Evolutionary conservation across 2,329 filamentous ascomycete genomes (phyloP).

Genomic region (Monosporascus sp.): DNA sequence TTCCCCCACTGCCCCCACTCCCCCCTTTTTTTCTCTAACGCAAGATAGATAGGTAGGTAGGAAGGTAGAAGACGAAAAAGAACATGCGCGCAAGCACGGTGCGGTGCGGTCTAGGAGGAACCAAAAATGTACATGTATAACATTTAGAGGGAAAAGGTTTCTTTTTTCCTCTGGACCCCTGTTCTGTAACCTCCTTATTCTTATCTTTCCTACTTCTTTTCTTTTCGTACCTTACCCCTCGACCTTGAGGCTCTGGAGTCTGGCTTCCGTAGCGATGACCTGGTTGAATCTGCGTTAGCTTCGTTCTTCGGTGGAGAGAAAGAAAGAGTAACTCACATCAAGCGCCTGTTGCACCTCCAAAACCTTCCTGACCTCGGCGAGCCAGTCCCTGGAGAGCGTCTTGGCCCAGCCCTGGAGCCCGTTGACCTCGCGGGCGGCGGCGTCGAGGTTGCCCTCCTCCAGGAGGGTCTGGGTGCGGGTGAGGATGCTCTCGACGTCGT

Average conservation of each 20-base stretch:
- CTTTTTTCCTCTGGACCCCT: no score
- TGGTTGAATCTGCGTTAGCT: constrained; percentile 9
- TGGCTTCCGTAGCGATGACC: constrained; percentile 25
- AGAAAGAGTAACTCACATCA: constrained; percentile 53
- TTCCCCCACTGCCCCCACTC: no score
- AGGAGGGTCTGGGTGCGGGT: constrained; percentile 83
- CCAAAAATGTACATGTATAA: background rate
- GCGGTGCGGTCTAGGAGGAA: background rate
- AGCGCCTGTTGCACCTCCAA: constrained; percentile 94
- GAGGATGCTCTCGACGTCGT: constrained; percentile 91
- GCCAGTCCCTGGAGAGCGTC: constrained; percentile 89
- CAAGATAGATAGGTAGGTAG: background rate
- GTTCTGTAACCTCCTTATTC: no score
- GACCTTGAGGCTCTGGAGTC: constrained; percentile 23
- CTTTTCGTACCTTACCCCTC: background rate
- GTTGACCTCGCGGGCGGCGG: constrained; percentile 92
- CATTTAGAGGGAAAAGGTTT: background rate
- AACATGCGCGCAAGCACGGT: no score
- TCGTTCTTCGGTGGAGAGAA: background rate
- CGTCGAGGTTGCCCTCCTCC: constrained; percentile 89
- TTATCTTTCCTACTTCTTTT: no score
- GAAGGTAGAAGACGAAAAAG: background rate
- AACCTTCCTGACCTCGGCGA: constrained; percentile 83
- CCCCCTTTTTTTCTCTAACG: no score
- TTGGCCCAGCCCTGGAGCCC: constrained; percentile 89